Base-by-base conservation (phyloP, 352 stramenopile genomes). In the Saprolegnia parasitica region DNA sequence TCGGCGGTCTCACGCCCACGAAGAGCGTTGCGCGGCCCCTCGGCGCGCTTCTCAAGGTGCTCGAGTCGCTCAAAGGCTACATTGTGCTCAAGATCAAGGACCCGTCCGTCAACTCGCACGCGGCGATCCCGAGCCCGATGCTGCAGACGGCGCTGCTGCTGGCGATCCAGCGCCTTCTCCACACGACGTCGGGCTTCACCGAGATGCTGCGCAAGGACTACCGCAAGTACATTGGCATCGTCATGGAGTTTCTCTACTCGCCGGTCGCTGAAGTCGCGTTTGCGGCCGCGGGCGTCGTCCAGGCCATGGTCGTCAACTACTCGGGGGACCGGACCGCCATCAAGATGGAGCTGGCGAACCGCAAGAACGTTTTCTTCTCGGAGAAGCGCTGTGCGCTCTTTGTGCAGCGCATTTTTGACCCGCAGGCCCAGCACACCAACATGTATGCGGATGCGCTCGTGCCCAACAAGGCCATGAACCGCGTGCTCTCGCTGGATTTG, bases 241-340 rank as follows among this genome's bases (percentile, higher is more conserved):
- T 95, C 56, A 92, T 95, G 80, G 87, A 95, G 62, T 71, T 95
- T 24, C 71, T 95, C 16, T 86, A 95, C 71, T 93, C 87, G 15
- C 87, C 87, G 0, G 86, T 90, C 72, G 83, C 92, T 42, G 87
- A 95, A 68, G 87, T 95, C 21, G 91, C 83, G 60, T 91, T 95
- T 70, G 85, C 87, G 24, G 85, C 87, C 4, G 82, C 87, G 6
- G 84, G 81, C 39, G 87, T 92, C 58, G 81, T 95, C 73, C 93
- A 93, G 77, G 93, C 91, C 66, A 93, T 95, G 87, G 85, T 92
- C 50, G 81, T 95, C 68, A 95, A 95, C 72, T 95, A 93, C 74
- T 93, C 87, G n/a, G 84, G 91, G 68, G 91, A 86, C 23, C 77
- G 82, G 39, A 95, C 84, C 52, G 49, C 16, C 5, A 80, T 93